Base-by-base conservation (phyloP, 106 monocot species). In the Dactylorhiza incarnata region DNA sequence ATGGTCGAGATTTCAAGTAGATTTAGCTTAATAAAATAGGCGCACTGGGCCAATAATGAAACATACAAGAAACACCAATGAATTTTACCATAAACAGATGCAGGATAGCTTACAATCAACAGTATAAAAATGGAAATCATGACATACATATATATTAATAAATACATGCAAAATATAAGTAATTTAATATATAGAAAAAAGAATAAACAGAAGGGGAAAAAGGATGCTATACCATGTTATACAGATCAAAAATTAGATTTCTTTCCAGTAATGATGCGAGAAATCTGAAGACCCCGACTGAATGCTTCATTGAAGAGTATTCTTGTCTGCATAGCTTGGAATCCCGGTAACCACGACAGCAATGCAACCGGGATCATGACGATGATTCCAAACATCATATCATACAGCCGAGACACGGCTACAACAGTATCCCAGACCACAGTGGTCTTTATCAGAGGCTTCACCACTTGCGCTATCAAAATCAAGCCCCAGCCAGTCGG, bases 281-380 rank as follows among this genome's bases (percentile, higher is more conserved):
- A 95, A 81, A 95, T 92, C 74, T 95, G 92, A 51, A 95, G 92
- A 71, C 95, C 95, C 8, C 95, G 79, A 73, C 95, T 95, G 73
- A 95, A 95, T 59, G 95, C 95, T 82, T 95, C 95, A 76, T 95
- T 95, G 70, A 95, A 95, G 17, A 95, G 86, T 75, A 95, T 88
- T 79, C 92, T 90, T 71, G 95, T 95, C 76, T 95, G 95, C 95
- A 95, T 95, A 20, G 87, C 84, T 46, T 89, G 95, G 75, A 92
- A 86, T 46, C 95, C 95, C 78, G 95, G 95, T 74, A 88, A 76
- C 95, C 95, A 95, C 0, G 95, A 83, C 71, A 95, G 79, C 29
- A 95, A 77, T 45, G 90, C 95, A 12, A 95, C 88, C 9, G 95
- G 95, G 65, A 86, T 87, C 84, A 92, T 81, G 50, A 95, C 86